Base-by-base conservation (phyloP, 192 early-diverging fungal genomes). In the Backusella tuberculispora region DNA sequence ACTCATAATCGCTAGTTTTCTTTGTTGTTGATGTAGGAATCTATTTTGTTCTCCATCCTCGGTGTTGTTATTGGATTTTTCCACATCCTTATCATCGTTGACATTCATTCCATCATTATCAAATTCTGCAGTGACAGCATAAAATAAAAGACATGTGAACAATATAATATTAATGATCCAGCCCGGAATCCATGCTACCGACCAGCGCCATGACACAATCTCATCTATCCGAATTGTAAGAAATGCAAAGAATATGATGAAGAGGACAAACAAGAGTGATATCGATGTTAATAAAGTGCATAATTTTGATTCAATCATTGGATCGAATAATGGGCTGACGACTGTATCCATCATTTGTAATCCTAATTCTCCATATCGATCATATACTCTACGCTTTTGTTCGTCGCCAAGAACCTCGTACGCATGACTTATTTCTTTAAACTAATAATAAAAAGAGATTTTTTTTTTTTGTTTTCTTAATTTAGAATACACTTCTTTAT, bases 331-430 rank as follows among this genome's bases (percentile, higher is more conserved):
- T 50, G 88, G 84, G 68, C 91, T 88, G 56, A 87, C 91, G 63
- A 92, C 78, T 0, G 90, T 87, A 69, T 87, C 90, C 64, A 91
- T 85, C 93, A 95, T 95, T 47, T 89, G 82, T 2, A 95, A 79
- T 38, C 93, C 93, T 71, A 91, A 85, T 71, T 91, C 90, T 63
- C 93, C 93, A 80, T 97, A 96, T 75, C 90, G 89, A 85, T 98
- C 95, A 82, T 97, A 99, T 19, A 99, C 89, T 37, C 90, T 76
- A 14, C 96, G 89, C 74, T 93, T 95, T 75, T 97, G 92, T 43
- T 87, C 85, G 77, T 95, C 93, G 17, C 87, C 80, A 41, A 91
- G 84, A 9, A 90, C 75, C 72, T 96, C 93, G 78, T 97, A 96
- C 29, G 97, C 95, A 75, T 92, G 90, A 43, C 88, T 89, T 63